Conservation (phyloP, 1,284 basidiomycete genomes). For the Boletellus deceptivus region DNA sequence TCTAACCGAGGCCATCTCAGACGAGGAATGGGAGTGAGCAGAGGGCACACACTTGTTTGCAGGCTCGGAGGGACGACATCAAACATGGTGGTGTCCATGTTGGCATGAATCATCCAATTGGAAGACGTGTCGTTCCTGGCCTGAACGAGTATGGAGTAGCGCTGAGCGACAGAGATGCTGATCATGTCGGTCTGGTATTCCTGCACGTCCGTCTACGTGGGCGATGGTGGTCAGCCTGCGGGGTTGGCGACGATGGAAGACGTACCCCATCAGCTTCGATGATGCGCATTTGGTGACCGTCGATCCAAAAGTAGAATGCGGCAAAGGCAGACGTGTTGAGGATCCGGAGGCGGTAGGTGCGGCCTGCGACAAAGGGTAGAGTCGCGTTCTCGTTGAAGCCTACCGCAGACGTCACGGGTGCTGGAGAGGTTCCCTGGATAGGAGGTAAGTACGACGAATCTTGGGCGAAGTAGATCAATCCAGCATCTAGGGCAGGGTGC, state of each 20-base stretch:
- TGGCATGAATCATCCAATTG: constrained; percentile 89
- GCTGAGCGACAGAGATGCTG: constrained; percentile 81
- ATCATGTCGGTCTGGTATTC: constrained; percentile 70
- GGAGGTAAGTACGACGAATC: constrained; percentile 70
- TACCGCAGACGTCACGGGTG: constrained; percentile 51
- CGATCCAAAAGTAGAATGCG: constrained; percentile 85
- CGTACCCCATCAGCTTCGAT: constrained; percentile 87
- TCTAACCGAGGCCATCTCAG: constrained; percentile 43
- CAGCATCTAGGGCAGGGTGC: constrained; percentile 54
- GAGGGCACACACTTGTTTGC: constrained; percentile 61
- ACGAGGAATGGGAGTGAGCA: not conserved
- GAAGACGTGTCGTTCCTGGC: constrained; percentile 80
- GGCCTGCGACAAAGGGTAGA: constrained; percentile 79
- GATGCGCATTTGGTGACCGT: constrained; percentile 88
- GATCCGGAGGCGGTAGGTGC: constrained; percentile 73
- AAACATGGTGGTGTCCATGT: constrained; percentile 88
- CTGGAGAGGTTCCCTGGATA: constrained; percentile 46
- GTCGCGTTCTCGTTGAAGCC: constrained; percentile 88
- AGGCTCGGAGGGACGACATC: constrained; percentile 72
- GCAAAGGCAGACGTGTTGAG: constrained; percentile 77
- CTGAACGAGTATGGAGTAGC: constrained; percentile 90
- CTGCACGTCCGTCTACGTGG: constrained; percentile 68
- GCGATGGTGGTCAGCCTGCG: not conserved
- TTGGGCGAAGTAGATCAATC: constrained; percentile 82
- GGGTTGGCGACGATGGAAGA: constrained; percentile 7